Percentiles rank a stretch among this genome's conserved stretches.
Conservation (phyloP, 306 rosid genomes). For the Cucurbita argyrosperma region DNA sequence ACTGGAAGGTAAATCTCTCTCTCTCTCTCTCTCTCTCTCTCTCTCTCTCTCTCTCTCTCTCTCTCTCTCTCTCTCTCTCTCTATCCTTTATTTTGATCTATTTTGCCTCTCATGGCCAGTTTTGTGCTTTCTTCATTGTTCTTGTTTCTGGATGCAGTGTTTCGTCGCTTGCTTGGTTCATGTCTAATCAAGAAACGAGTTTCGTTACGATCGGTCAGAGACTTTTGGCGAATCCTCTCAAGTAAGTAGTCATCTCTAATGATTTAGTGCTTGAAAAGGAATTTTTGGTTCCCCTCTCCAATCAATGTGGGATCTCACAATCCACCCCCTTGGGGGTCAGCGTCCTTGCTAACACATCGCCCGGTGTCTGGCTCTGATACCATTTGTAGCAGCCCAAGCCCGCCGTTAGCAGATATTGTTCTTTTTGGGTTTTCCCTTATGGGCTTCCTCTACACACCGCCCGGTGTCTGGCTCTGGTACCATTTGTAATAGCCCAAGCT, state of each 20-base stretch:
- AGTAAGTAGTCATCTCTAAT: slow-evolving; percentile 23
- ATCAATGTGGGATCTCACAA: too few species aligned
- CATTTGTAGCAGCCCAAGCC: too few species aligned
- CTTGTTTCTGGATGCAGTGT: slow-evolving; percentile 51
- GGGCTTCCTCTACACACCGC: too few species aligned
- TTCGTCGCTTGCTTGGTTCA: slow-evolving; percentile 99
- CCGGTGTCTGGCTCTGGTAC: too few species aligned
- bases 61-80: background rate
- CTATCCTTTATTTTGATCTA: background rate
- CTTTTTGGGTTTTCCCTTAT: too few species aligned
- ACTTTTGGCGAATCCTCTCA: slow-evolving; percentile 87
- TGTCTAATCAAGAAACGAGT: slow-evolving; percentile 99
- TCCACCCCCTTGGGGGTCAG: too few species aligned
- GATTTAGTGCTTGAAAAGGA: too few species aligned
- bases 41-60: background rate
- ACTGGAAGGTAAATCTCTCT: slow-evolving; percentile 62
- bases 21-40: background rate
- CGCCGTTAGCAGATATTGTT: too few species aligned
- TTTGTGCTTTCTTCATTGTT: background rate
- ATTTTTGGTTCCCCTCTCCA: too few species aligned
- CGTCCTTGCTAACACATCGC: too few species aligned
- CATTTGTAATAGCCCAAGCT: too few species aligned
- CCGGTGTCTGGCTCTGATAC: too few species aligned
- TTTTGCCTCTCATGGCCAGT: background rate
- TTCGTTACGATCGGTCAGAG: slow-evolving; percentile 98